Evolutionary conservation across 2,329 filamentous ascomycete genomes (phyloP).

Genomic region (Colletotrichum sansevieriae): DNA sequence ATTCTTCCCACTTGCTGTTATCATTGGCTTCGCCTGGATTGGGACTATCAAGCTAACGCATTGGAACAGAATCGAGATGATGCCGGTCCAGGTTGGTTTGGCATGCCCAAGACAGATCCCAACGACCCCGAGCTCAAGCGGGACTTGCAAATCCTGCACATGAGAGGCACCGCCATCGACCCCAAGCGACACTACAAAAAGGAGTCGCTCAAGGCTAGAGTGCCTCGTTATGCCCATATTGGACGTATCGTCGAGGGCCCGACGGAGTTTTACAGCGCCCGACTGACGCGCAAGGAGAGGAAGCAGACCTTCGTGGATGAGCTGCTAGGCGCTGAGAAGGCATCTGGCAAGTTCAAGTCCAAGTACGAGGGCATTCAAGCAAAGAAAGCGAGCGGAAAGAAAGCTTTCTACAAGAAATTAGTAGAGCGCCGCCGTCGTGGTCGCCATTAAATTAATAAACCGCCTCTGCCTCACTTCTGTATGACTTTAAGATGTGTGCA

Average conservation of each 20-base stretch:
- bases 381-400: conserved; percentile 88
- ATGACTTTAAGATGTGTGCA: neutral
- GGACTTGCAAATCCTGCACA: conserved; percentile 89
- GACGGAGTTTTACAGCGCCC: conserved; percentile 85
- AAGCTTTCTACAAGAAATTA: conserved; percentile 87
- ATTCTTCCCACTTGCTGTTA: neutral
- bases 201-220: conserved; percentile 75
- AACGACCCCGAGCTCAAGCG: conserved; percentile 88
- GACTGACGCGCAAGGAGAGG: conserved; percentile 87
- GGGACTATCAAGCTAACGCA: neutral
- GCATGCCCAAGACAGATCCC: conserved; percentile 85
- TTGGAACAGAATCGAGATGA: conserved; percentile 57
- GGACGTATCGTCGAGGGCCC: conserved; percentile 90
- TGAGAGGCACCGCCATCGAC: conserved; percentile 85
- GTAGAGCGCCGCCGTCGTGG: conserved; percentile 57
- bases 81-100: conserved; percentile 87
- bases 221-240: conserved; percentile 88
- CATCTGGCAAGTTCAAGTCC: conserved; percentile 80
- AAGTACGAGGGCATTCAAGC: conserved; percentile 90
- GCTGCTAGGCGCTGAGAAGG: conserved; percentile 76
- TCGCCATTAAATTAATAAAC: conserved; percentile 35
- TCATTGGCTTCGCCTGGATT: neutral
- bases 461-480: neutral
- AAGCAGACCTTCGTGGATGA: conserved; percentile 91
- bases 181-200: conserved; percentile 94